Conservation (phyloP, 2,329 filamentous ascomycete species). For the Lasiodiplodia gonubiensis region DNA sequence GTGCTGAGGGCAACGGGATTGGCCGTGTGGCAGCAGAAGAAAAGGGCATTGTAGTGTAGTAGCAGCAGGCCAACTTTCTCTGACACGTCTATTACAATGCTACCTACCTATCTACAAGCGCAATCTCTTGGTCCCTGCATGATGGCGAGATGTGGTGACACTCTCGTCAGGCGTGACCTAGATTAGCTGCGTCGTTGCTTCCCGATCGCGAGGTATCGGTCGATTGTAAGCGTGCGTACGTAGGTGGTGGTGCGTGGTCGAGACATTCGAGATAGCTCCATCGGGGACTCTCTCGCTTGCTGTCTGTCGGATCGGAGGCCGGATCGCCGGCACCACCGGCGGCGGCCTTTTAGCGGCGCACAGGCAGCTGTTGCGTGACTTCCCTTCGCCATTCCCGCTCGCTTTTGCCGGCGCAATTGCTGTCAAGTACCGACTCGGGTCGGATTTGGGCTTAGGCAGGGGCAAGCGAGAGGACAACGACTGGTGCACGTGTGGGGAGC, state of each 20-base stretch:
- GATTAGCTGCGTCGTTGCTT: not conserved
- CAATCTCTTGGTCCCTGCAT: not conserved
- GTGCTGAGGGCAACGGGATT: not conserved
- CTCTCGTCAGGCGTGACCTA: not conserved
- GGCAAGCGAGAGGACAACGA: too few relatives aligned
- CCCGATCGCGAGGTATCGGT: not conserved
- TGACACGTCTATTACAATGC: not conserved
- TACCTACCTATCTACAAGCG: not conserved
- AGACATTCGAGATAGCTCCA: not conserved
- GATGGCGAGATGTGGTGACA: not conserved
- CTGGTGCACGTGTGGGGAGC: too few relatives aligned
- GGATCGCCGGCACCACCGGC: too few relatives aligned
- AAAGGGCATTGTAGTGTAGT: not conserved
- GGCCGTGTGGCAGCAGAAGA: not conserved
- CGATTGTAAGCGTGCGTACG: not conserved
- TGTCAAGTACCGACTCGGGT: not conserved
- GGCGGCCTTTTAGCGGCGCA: too few relatives aligned
- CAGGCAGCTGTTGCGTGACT: constrained; percentile 7
- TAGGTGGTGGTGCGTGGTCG: not conserved
- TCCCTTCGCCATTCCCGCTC: not conserved
- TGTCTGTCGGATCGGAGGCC: too few relatives aligned
- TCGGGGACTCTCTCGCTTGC: not conserved
- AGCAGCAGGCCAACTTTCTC: too few relatives aligned
- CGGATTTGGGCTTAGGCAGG: not conserved
- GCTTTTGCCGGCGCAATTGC: not conserved